Base-by-base conservation (phyloP, 1,284 basidiomycete genomes). In the Pseudomicrostroma phylloplanum region DNA sequence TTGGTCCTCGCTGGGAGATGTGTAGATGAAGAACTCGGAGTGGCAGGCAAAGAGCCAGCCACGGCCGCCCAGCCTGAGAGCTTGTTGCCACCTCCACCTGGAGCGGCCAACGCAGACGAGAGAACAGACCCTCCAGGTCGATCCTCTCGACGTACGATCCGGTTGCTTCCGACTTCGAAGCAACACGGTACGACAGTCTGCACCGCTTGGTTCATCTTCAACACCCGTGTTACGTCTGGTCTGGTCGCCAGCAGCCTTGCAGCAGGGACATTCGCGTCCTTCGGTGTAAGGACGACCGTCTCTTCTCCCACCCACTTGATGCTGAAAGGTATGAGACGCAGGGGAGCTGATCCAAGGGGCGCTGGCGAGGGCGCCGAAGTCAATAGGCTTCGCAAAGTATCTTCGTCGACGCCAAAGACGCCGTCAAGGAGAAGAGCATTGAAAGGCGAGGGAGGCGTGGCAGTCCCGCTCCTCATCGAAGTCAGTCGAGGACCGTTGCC, bases 351-450 rank as follows among this genome's bases (percentile, higher is more conserved):
- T 7, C n/a, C 46, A n/a, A 48, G 17, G 12, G 46, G 46, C 23
- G 46, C 17, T 2, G 51, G 51, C n/a, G 13, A 15, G 51, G 51
- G 21, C 17, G 51, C 25, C 6, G 17, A 17, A 6, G 43, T 48
- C 13, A 75, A 51, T 6, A 71, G 65, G 40, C 42, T 39, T 26
- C 65, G 61, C 21, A 76, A 56, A 49, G 67, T 69, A 23, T 64
- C 61, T 41, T 68, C 64, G 55, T 74, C 73, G 42, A 71, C 65
- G 2, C 74, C 74, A 62, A 76, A 76, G 0, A 76, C 69, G 2
- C 66, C 63, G 1, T 70, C 65, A 36, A 76, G 54, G 41, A 67
- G 65, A 49, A 76, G 60, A 12, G 72, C 70, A 39, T 74, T 76
- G 42, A 74, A 63, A n/a, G 70, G 69, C 30, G 62, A 39, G 46